Base-by-base conservation (phyloP, 106 monocot species). In the Hemerocallis citrina region DNA sequence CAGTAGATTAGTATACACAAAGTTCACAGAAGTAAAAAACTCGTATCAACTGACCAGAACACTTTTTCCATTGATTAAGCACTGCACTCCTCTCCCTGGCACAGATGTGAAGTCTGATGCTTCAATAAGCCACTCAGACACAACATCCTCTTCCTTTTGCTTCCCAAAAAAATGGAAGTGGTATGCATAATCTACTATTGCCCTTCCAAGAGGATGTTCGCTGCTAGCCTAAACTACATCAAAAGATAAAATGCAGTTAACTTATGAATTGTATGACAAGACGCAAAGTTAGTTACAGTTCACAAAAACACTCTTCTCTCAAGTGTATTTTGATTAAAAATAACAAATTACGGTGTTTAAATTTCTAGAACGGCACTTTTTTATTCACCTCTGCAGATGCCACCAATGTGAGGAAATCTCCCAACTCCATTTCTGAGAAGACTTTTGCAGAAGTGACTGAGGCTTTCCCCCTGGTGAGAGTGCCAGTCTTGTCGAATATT, bases 401-500 rank as follows among this genome's bases (percentile, higher is more conserved):
- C 73, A 82, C 91, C 49, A 98, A 50, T 30, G 76, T 79, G n/a
- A 88, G 72, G 23, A 98, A 85, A 35, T 91, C 77, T 32, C 84
- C 87, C 7, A 85, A 64, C 5, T 84, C 82, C 82, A 84, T 85
- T 60, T 70, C 84, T 36, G 68, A 36, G 48, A 91, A 91, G 30
- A 77, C 73, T 65, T 73, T 91, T 13, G 78, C 77, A 36, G 52
- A 68, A 30, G 84, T 88, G 5, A 98, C 88, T 6, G 76, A 59
- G 45, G 96, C 91, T 68, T 80, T 98, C 22, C 96, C 96, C 62
- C 88, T 84, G 0, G 96, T 98, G 9, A 98, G 82, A 13, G 96
- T 98, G 15, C 96, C 96, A 6, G 96, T 98, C 65, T 98, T 98
- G 58, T 98, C 96, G 52, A 98, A 98, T 29, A 98, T 74, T 11